Conservation (phyloP, 805 yeast species). For the Ogataea naganishii region DNA sequence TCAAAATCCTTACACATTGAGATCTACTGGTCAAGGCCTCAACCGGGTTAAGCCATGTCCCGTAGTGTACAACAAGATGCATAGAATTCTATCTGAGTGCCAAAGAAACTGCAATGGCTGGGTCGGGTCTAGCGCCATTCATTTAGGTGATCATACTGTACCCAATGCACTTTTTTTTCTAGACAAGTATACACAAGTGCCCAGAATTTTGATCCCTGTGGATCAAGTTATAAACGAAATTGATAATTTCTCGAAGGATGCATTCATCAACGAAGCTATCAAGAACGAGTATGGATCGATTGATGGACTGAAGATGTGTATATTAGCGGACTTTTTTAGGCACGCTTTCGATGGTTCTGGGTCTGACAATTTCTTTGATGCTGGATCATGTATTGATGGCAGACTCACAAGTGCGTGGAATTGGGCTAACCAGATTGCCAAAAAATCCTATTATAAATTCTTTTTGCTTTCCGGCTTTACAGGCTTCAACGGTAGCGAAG, state of each 20-base stretch:
- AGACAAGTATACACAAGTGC: slow-evolving; percentile 76
- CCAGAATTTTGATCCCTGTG: slow-evolving; percentile 66
- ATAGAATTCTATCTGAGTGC: slow-evolving; percentile 55
- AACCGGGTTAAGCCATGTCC: slow-evolving; percentile 75
- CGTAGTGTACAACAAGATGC: slow-evolving; percentile 59
- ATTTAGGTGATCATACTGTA: slow-evolving; percentile 75
- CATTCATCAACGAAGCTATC: slow-evolving; percentile 40
- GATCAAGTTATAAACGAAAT: slow-evolving; percentile 49
- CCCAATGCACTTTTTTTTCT: slow-evolving; percentile 75
- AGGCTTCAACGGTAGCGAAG: slow-evolving; percentile 69
- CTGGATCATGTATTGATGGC: slow-evolving; percentile 82
- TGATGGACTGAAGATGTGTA: slow-evolving; percentile 40
- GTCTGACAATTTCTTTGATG: slow-evolving; percentile 75
- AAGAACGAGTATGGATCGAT: slow-evolving; percentile 48
- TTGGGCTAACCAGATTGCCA: slow-evolving; percentile 63
- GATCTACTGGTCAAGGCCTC: slow-evolving; percentile 76
- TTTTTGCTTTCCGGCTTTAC: slow-evolving; percentile 63
- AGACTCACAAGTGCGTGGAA: slow-evolving; percentile 78
- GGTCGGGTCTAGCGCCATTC: slow-evolving; percentile 79
- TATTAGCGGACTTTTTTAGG: slow-evolving; percentile 42
- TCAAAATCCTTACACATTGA: slow-evolving; percentile 44
- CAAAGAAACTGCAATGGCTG: slow-evolving; percentile 55
- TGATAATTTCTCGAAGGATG: slow-evolving; percentile 43
- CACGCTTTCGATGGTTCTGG: slow-evolving; percentile 74
- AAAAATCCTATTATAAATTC: slow-evolving; percentile 52